These are phyloP conservation scores for Fraxinus sp. DNA, from an alignment of 305 asterid genomes.

Conservation along the genomic window DNA sequence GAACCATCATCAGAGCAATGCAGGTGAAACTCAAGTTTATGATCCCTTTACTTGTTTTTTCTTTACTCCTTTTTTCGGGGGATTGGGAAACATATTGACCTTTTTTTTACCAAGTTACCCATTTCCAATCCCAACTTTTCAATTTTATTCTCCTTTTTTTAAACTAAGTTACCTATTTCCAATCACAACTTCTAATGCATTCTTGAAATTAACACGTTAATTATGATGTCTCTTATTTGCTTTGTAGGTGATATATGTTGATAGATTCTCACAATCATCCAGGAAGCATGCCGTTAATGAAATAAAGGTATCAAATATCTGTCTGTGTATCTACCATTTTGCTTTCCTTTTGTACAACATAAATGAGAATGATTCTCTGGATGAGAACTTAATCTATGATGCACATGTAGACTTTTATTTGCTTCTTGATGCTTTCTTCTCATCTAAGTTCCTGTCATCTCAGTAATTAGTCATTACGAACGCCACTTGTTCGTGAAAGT, in stretches of 20 bases:
- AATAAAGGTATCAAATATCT: slow-evolving; percentile 78
- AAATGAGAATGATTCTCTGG: neutral
- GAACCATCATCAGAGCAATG: slow-evolving; percentile 98
- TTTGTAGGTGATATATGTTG: slow-evolving; percentile 86
- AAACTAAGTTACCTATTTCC: neutral
- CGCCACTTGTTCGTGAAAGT: neutral
- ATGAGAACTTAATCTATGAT: neutral
- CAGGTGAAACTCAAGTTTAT: slow-evolving; percentile 54
- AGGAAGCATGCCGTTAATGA: slow-evolving; percentile 87
- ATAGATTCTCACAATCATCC: slow-evolving; percentile 84
- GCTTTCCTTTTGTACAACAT: slow-evolving; percentile 3
- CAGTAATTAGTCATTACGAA: neutral
- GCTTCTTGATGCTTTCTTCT: neutral
- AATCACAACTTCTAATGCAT: neutral
- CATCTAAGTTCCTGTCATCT: neutral
- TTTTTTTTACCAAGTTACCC: neutral
- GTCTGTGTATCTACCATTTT: slow-evolving; percentile 19
- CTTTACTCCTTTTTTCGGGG: neutral
- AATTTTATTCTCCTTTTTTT: neutral
- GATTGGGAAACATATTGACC: neutral
- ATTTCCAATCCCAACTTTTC: slow-evolving; percentile 1
- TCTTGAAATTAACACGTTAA: neutral
- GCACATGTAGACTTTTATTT: neutral
- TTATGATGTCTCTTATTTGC: neutral
- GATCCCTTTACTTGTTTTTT: neutral